Base-by-base conservation (phyloP, 495 filamentous ascomycete species). In the Daldinia decipiens region DNA sequence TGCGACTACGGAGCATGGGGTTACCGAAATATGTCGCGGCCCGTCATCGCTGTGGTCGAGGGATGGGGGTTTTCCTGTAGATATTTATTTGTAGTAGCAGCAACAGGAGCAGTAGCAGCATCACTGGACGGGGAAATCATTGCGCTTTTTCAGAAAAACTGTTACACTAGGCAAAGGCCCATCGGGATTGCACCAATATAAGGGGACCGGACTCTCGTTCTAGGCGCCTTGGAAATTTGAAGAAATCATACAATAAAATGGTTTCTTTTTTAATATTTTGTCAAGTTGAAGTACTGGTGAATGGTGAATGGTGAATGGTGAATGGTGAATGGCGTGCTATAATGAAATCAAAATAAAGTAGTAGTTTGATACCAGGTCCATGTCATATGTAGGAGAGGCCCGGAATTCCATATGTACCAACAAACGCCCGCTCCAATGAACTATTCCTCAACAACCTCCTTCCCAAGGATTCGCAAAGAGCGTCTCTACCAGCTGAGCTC, bases 51-150 rank as follows among this genome's bases (percentile, higher is more conserved):
- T 51, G 60, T 63, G 54, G 38, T 27, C 34, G 32, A 19, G 50
- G 26, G 12, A 29, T 29, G 27, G 43, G 52, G 13, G 27, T 7
- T 24, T 68, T 68, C 65, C 70, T 65, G 70, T 68, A 72, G 65
- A 72, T 72, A 72, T 72, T 68, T 53, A 57, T 68, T 72, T 47
- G 17, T 24, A 21, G 43, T 24, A 47, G 43, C 17, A 47, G 43
- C 9, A 47, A 21, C 17, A 24, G 43, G 9, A 47, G 43, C 9
- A 47, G 19, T 21, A 47, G 56, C 40, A 65, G 61, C 70, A 72
- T 72, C 65, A 68, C 56, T 54, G 64, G 70, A 59, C 39, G 45
- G 63, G 69, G 58, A 47, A 43, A n/a, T 71, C 47, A 59, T 62
- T 34, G 68, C 52, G 32, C 53, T 59, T 61, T 57, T 57, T 34